A percentile compares a stretch with the other conserved stretches of the same genome.
Evolutionary conservation across 768 basidiomycete genomes (phyloP).

Genomic region (Amanita brunnescens): DNA sequence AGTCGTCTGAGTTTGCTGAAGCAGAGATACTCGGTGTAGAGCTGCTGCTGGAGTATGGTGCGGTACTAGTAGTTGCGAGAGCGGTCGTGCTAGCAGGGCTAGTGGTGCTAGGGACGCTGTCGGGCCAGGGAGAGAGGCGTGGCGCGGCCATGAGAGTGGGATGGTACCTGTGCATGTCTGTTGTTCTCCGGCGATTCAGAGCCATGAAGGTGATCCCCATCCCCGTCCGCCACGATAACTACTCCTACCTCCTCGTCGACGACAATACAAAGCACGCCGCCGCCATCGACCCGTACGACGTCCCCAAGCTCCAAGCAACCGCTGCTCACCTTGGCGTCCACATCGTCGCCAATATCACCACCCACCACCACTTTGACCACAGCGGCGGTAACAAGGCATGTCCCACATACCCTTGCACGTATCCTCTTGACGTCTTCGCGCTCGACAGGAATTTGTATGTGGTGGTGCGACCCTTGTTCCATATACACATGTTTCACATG

Average conservation of each 20-base stretch:
- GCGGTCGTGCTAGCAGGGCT: neutral
- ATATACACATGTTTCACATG: neutral
- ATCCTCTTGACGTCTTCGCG: neutral
- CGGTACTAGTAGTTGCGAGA: neutral
- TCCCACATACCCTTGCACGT: neutral
- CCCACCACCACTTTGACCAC: conserved; percentile 90
- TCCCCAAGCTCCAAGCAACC: conserved; percentile 53
- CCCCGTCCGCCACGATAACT: conserved; percentile 76
- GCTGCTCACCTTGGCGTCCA: conserved; percentile 55
- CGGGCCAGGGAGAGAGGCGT: no score
- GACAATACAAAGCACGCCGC: conserved; percentile 59
- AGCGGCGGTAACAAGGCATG: conserved; percentile 76
- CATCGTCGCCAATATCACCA: conserved; percentile 73
- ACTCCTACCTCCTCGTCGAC: conserved; percentile 78
- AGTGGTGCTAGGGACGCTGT: neutral
- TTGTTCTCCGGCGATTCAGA: conserved; percentile 2
- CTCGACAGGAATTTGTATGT: conserved; percentile 43
- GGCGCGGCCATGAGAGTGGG: no score
- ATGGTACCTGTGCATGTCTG: neutral
- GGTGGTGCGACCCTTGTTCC: neutral
- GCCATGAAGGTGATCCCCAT: conserved; percentile 73
- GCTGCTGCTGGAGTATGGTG: neutral
- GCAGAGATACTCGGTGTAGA: neutral
- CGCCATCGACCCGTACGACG: conserved; percentile 75
- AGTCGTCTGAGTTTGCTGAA: conserved; percentile 7